phyloP scores from a whole-genome alignment of 768 basidiomycete genomes.

The Termitomyces sp. region DNA sequence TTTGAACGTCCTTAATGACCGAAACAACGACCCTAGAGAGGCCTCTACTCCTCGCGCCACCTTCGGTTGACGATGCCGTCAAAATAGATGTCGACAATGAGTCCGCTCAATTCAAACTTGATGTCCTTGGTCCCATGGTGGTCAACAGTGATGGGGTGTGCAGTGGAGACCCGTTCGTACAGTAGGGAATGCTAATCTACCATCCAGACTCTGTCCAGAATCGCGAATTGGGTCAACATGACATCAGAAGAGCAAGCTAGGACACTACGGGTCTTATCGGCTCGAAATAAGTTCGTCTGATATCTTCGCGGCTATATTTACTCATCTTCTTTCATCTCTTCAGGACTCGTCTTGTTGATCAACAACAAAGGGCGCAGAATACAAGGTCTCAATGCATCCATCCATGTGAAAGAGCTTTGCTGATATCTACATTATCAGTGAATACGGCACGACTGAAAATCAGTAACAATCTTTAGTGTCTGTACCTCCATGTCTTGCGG shows the following conservation, averaged over 20 bases:
- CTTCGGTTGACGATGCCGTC: slow-evolving; percentile 2
- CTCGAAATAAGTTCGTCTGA: slow-evolving; percentile 42
- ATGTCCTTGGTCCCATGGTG: slow-evolving; percentile 63
- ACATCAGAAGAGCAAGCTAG: slow-evolving; percentile 54
- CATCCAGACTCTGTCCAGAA: slow-evolving; percentile 57
- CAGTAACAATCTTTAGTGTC: slow-evolving; percentile 21
- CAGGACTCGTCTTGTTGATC: neutral
- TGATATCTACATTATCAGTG: neutral
- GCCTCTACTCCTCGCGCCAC: neutral
- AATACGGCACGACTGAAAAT: neutral
- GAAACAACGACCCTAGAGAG: neutral
- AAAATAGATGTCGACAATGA: slow-evolving; percentile 10
- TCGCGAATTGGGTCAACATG: slow-evolving; percentile 62
- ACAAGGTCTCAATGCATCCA: neutral
- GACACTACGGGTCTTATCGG: slow-evolving; percentile 50
- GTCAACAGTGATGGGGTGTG: slow-evolving; percentile 65
- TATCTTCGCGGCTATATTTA: neutral
- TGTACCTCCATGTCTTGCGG: slow-evolving; percentile 20
- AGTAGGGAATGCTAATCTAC: neutral
- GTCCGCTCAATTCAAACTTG: slow-evolving; percentile 41
- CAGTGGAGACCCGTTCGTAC: slow-evolving; percentile 3
- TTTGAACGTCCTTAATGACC: too few relatives aligned
- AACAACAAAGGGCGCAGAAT: neutral
- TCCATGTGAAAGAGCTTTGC: neutral
- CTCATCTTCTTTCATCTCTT: neutral